Evolutionary conservation across 2,329 filamentous ascomycete genomes (phyloP), one percentile per base, ranked within the genome.

Genomic region (Alternaria longipes): DNA sequence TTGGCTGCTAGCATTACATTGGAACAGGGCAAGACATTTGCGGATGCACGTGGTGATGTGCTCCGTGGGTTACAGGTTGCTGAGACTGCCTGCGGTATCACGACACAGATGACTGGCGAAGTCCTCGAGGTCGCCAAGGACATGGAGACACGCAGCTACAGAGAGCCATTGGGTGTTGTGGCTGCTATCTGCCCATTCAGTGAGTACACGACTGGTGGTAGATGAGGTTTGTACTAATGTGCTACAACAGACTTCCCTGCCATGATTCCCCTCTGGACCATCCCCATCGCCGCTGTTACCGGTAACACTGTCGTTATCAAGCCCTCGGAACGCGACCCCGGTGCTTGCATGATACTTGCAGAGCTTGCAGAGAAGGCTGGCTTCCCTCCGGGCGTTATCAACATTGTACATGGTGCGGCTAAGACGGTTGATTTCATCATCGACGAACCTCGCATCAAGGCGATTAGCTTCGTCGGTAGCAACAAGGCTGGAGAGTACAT

Each of bases 191-290:
- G 92, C 84, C 92, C 92, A 2, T 95, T 95, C 77, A 95, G 90
- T 92, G 78, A 79, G 89, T 81, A 24, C 20, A 44, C 14, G 14
- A 32, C 24, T 34, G 28, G 18, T 24, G 34, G 26, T 30, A 24
- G 16, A 58, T 41, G 12, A 34, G 18, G 18, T 34, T 24, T 22
- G 20, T 54, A 57, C 75, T 78, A 68, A 77, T 70, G 58, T 54
- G 30, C 34, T 30, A 56, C 46, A 14, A 54, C 62, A 92, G 90
- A 95, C 84, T 95, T 95, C 82, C 92, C 92, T 44, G 92, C 92
- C 71, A 96, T 96, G 92, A 95, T 96, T 78, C 92, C 92, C 4
- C 85, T 96, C n/a, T 96, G 92, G 92, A 93, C 87, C 63, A 93
- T 96, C 64, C 92, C 92, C 40, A 91, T 95, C 70, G 92, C 92